These are phyloP conservation scores for Blastosporella zonata DNA, from an alignment of 1,284 basidiomycete genomes.

Conservation along the genomic window DNA sequence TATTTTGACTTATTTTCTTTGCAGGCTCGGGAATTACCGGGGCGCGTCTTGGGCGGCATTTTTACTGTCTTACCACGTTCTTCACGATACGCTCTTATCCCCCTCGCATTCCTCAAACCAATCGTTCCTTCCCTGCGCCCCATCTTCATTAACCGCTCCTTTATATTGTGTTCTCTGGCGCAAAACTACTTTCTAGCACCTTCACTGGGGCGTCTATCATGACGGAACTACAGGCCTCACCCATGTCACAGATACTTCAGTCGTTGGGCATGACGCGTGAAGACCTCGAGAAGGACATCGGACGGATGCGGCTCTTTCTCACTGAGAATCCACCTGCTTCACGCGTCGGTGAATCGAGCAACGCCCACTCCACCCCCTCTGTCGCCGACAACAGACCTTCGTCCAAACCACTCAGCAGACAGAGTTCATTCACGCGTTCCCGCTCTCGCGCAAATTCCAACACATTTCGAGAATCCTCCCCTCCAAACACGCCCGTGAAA, in stretches of 20 bases:
- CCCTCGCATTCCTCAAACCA: not conserved
- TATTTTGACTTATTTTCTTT: slow-evolving; percentile 16
- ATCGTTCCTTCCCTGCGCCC: slow-evolving; percentile 11
- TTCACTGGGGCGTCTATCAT: slow-evolving; percentile 22
- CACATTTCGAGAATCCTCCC: slow-evolving; percentile 46
- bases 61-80: slow-evolving; percentile 13
- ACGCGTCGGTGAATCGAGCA: slow-evolving; percentile 40
- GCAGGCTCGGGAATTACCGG: slow-evolving; percentile 7
- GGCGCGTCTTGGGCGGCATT: slow-evolving; percentile 15
- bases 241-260: slow-evolving; percentile 63
- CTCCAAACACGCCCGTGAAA: slow-evolving; percentile 59
- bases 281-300: slow-evolving; percentile 61
- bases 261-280: slow-evolving; percentile 69
- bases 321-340: slow-evolving; percentile 45
- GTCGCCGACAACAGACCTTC: slow-evolving; percentile 34
- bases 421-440: slow-evolving; percentile 37
- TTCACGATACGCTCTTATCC: slow-evolving; percentile 5
- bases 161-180: not conserved
- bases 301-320: slow-evolving; percentile 73
- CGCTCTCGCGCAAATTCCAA: slow-evolving; percentile 47
- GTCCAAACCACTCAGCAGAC: slow-evolving; percentile 34
- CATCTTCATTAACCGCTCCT: slow-evolving; percentile 7
- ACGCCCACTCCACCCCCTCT: slow-evolving; percentile 33
- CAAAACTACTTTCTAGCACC: slow-evolving; percentile 4
- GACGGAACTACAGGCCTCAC: slow-evolving; percentile 40